Evolutionary conservation across 495 filamentous ascomycete species (phyloP), one percentile per base, ranked within the genome.

Genomic region (Trichoderma reesei): DNA sequence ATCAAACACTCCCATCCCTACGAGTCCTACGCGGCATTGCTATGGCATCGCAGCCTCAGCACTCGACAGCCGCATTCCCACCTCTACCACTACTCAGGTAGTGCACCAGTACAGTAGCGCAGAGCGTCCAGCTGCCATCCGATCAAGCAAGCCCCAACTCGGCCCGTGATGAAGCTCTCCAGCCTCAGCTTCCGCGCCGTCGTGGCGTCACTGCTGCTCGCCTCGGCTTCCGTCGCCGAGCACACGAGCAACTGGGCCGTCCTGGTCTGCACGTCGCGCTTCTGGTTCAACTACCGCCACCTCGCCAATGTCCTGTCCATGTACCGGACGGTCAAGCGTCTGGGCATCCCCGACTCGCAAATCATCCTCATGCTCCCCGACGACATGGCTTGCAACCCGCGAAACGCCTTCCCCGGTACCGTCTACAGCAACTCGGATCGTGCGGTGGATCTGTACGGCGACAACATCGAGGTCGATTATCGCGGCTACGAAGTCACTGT

Each of bases 211-310:
- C 64, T 77, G 65, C 70, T 86, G 67, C 69, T 83, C 62, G 69
- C 75, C 56, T 66, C 78, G 59, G 64, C 73, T 38, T 66, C 69
- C 11, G 69, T 71, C 37, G 86, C 88, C 65, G 90, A 94, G 65
- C 94, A 98, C 75, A 98, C 95, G 1, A 96, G 90, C 67, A 98
- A 98, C 73, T 98, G 95, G 95, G 94, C 94, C 3, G 94, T 98
- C 59, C 86, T 98, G 8, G 94, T 98, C 41, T 92, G 88, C 56
- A 98, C 94, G n/a, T 98, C 95, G 8, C 88, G 94, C 64, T 98
- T 98, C 80, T 98, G 94, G 94, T 98, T 98, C 85, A 98, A 98
- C 78, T 98, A 98, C 78, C 90, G 94, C 48, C 94, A 98, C 72
- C 86, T 98, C 42, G 93, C 95, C 71, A 98, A 98, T 80, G 92